A percentile compares a stretch with the other conserved stretches of the same genome.
Conservation (phyloP, 2,329 filamentous ascomycete genomes). For the Immersiporthe knoxdaviesiana region DNA sequence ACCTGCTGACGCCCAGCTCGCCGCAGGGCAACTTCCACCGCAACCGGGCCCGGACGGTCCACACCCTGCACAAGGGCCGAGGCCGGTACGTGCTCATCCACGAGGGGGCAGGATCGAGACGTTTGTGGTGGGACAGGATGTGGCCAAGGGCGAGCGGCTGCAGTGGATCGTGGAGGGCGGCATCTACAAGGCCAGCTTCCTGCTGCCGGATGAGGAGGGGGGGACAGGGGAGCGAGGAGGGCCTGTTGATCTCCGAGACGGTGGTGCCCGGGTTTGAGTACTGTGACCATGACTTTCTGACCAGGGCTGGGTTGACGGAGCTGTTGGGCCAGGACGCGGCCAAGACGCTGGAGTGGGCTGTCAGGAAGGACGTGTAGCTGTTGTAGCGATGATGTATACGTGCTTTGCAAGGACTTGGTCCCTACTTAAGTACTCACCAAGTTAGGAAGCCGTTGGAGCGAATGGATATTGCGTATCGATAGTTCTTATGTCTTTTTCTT, state of each 20-base stretch:
- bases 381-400: neutral
- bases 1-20: constrained; percentile 60
- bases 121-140: constrained; percentile 64
- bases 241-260: constrained; percentile 68
- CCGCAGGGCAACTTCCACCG: constrained; percentile 66
- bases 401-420: neutral
- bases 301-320: constrained; percentile 50
- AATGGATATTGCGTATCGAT: neutral
- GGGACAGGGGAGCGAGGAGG: constrained; percentile 44
- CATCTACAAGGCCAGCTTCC: constrained; percentile 67
- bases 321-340: constrained; percentile 56
- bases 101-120: constrained; percentile 61
- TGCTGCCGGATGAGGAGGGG: constrained; percentile 50
- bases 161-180: constrained; percentile 73
- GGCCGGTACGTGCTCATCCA: constrained; percentile 69
- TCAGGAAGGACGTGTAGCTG: constrained; percentile 35
- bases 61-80: constrained; percentile 66
- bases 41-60: constrained; percentile 64
- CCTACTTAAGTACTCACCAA: neutral
- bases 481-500: neutral
- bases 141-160: constrained; percentile 61
- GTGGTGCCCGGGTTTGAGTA: constrained; percentile 71
- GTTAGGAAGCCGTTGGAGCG: neutral
- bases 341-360: constrained; percentile 51
- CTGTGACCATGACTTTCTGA: constrained; percentile 69